These are phyloP conservation scores for Phytophthora hybrid DNA, from an alignment of 352 stramenopile genomes.

Conservation along the genomic window DNA sequence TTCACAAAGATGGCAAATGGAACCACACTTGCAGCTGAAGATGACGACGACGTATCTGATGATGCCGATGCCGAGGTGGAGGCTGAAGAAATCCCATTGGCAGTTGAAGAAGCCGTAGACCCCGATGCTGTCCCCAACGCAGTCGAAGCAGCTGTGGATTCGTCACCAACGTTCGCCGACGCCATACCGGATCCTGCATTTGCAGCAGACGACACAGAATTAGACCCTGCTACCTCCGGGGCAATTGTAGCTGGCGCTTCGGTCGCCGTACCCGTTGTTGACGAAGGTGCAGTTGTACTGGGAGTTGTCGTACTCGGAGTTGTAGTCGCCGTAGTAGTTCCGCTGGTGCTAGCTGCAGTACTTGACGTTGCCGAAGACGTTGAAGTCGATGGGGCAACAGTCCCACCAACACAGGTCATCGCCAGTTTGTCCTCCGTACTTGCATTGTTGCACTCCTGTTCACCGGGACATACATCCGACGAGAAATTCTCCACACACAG, in stretches of 20 bases:
- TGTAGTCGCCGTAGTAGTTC: slow-evolving; percentile 4
- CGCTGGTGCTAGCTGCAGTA: slow-evolving; percentile 2
- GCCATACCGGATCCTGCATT: slow-evolving; percentile 42
- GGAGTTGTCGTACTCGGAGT: slow-evolving; percentile 14
- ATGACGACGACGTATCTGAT: slow-evolving; percentile 28
- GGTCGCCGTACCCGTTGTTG: slow-evolving; percentile 16
- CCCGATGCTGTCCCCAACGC: slow-evolving; percentile 12
- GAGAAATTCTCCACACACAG: slow-evolving; percentile 62
- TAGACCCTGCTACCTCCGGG: slow-evolving; percentile 22
- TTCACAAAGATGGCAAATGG: slow-evolving; percentile 33
- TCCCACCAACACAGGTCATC: slow-evolving; percentile 54
- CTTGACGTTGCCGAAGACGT: slow-evolving; percentile 3
- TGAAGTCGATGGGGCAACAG: slow-evolving; percentile 32
- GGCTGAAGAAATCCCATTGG: slow-evolving; percentile 19
- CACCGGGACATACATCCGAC: slow-evolving; percentile 49
- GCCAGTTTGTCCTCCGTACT: slow-evolving; percentile 44
- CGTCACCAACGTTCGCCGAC: slow-evolving; percentile 33
- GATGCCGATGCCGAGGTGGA: slow-evolving; percentile 10
- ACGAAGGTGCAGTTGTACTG: slow-evolving; percentile 9
- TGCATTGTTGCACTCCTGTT: slow-evolving; percentile 58
- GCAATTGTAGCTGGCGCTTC: neutral
- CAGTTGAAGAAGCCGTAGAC: slow-evolving; percentile 12
- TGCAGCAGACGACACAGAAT: slow-evolving; percentile 36
- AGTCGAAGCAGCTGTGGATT: slow-evolving; percentile 17
- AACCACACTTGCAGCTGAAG: slow-evolving; percentile 28